A percentile compares a stretch with the other conserved stretches of the same genome.
Evolutionary conservation across 805 yeast species (phyloP).

Genomic region (Candida awuae): DNA sequence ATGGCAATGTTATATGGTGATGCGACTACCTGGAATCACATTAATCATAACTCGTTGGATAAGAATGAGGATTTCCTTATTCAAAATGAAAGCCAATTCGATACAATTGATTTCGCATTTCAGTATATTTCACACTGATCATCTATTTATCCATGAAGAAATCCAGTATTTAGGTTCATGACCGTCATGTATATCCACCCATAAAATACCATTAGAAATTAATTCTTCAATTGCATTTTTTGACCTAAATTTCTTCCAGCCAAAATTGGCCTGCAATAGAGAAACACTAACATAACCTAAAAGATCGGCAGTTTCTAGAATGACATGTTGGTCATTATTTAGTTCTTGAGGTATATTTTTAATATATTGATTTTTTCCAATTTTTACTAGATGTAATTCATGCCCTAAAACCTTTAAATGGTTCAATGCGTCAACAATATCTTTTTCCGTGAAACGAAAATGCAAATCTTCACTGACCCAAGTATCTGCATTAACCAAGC

Average conservation of each 20-base stretch:
- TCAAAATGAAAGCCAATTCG: constrained; percentile 59
- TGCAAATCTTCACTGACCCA: constrained; percentile 23
- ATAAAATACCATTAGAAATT: constrained; percentile 73
- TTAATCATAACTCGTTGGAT: constrained; percentile 51
- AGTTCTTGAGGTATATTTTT: constrained; percentile 58
- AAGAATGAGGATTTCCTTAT: constrained; percentile 71
- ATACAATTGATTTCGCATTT: constrained; percentile 78
- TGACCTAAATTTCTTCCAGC: constrained; percentile 63
- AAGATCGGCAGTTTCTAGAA: constrained; percentile 68
- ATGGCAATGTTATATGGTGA: constrained; percentile 95
- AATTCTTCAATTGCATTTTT: constrained; percentile 63
- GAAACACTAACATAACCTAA: constrained; percentile 66
- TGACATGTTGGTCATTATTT: constrained; percentile 58
- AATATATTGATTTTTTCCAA: constrained; percentile 51
- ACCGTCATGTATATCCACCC: constrained; percentile 57
- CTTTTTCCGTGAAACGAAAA: constrained; percentile 34
- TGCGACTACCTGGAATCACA: constrained; percentile 95
- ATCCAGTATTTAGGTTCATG: constrained; percentile 56
- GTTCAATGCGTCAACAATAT: constrained; percentile 48
- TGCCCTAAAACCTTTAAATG: constrained; percentile 53
- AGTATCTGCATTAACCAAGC: constrained; percentile 21
- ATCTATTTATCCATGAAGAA: constrained; percentile 55
- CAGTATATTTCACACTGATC: constrained; percentile 79
- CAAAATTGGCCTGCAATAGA: constrained; percentile 62
- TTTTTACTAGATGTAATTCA: constrained; percentile 56